phyloP scores from a whole-genome alignment of 805 yeast genomes.

The Lachancea thermotolerans region DNA sequence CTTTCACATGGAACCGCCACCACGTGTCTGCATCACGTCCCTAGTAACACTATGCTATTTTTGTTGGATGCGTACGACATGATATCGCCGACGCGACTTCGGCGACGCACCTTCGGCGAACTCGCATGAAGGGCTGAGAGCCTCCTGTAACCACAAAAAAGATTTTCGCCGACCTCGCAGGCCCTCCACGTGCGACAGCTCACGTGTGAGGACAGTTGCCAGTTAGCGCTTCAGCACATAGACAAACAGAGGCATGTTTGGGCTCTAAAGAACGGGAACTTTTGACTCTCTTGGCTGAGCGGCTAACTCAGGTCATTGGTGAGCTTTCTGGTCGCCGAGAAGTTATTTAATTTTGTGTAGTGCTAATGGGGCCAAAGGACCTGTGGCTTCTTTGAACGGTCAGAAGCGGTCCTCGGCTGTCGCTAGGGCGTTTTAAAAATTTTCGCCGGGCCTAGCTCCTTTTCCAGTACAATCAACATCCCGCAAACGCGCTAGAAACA shows the following conservation, averaged over 20 bases:
- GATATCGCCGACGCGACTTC: too few relatives aligned
- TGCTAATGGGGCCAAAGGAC: too few relatives aligned
- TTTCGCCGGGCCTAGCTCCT: background rate
- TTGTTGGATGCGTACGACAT: too few relatives aligned
- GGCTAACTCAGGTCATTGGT: background rate
- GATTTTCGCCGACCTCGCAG: conserved; percentile 3
- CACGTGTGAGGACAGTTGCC: background rate
- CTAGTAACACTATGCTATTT: too few relatives aligned
- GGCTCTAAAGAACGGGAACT: background rate
- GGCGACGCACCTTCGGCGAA: too few relatives aligned
- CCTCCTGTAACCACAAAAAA: too few relatives aligned
- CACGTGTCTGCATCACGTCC: too few relatives aligned
- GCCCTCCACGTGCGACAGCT: background rate
- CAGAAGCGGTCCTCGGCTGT: background rate
- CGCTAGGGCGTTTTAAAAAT: background rate
- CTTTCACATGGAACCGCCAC: too few relatives aligned
- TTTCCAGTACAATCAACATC: background rate
- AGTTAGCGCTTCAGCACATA: background rate
- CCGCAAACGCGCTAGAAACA: background rate
- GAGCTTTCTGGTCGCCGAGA: too few relatives aligned
- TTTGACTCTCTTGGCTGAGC: background rate
- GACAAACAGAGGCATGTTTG: background rate
- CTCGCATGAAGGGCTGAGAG: too few relatives aligned
- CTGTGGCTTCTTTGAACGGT: too few relatives aligned
- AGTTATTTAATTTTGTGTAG: too few relatives aligned